phyloP scores from a whole-genome alignment of 129 eudicot species.

The Pulicaria dysenterica region DNA sequence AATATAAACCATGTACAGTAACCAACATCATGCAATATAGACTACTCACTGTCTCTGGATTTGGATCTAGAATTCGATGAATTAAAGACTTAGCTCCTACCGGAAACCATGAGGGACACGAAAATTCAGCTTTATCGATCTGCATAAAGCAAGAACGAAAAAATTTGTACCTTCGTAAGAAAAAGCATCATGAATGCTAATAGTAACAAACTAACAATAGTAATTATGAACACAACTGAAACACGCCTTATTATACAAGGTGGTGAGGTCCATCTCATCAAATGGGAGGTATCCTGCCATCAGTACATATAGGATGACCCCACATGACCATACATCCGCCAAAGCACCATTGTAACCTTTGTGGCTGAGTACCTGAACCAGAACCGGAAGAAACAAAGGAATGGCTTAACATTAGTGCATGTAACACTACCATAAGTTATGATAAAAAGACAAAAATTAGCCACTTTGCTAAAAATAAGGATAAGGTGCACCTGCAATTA shows the following conservation, averaged over 20 bases:
- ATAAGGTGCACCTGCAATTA: slow-evolving; percentile 39
- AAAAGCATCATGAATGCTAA: slow-evolving; percentile 12
- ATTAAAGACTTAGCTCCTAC: slow-evolving; percentile 94
- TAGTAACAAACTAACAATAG: background rate
- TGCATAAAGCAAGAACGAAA: slow-evolving; percentile 36
- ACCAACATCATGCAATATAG: slow-evolving; percentile 14
- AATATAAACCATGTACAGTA: background rate
- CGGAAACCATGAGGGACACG: slow-evolving; percentile 94
- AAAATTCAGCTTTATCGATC: slow-evolving; percentile 85
- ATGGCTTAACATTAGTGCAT: slow-evolving; percentile 10
- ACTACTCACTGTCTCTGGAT: slow-evolving; percentile 82
- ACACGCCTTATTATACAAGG: slow-evolving; percentile 87
- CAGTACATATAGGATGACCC: slow-evolving; percentile 91
- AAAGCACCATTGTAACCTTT: slow-evolving; percentile 97
- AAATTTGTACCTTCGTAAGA: background rate
- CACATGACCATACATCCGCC: slow-evolving; percentile 99
- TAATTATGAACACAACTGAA: slow-evolving; percentile 10
- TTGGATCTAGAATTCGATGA: slow-evolving; percentile 83
- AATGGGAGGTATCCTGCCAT: slow-evolving; percentile 97
- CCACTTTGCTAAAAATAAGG: slow-evolving; percentile 7
- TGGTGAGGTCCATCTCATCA: slow-evolving; percentile 96
- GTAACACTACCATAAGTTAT: slow-evolving; percentile 1
- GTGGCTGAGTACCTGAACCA: slow-evolving; percentile 90
- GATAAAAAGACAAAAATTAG: background rate
- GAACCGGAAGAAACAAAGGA: slow-evolving; percentile 18